These are phyloP conservation scores for Rhodotorula babjevae DNA, from an alignment of 768 basidiomycete species.

Conservation along the genomic window DNA sequence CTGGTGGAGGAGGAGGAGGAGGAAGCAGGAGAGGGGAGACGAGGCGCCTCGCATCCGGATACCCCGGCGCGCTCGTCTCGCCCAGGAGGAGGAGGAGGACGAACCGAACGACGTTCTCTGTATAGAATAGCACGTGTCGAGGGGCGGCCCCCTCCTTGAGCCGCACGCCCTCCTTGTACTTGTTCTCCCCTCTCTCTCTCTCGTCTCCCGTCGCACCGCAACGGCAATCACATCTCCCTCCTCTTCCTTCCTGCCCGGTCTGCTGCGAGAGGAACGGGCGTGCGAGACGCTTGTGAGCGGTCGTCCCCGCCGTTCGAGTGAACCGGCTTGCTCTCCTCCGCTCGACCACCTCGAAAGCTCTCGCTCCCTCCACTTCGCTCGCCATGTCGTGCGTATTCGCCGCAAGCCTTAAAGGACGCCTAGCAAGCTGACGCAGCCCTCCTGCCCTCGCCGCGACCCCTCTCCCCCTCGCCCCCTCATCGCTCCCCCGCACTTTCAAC, in stretches of 20 bases:
- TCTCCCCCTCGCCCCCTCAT: not conserved
- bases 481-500: not conserved
- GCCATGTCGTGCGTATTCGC: no score
- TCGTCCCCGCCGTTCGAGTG: no score
- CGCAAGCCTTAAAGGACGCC: no score
- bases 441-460: not conserved
- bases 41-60: not conserved
- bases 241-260: not conserved
- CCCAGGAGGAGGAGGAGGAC: no score
- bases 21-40: no score
- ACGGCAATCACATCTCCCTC: not conserved
- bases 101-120: not conserved
- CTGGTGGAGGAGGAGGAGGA: not conserved
- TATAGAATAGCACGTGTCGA: conserved; percentile 3
- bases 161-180: not conserved
- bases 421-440: not conserved
- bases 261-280: not conserved
- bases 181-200: not conserved
- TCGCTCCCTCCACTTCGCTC: no score
- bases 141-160: not conserved
- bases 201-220: not conserved
- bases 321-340: no score
- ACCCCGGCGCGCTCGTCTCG: not conserved
- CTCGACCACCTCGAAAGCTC: no score
- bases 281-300: no score